Conservation (phyloP, 2,329 filamentous ascomycete genomes). For the Leptographium lundbergii region DNA sequence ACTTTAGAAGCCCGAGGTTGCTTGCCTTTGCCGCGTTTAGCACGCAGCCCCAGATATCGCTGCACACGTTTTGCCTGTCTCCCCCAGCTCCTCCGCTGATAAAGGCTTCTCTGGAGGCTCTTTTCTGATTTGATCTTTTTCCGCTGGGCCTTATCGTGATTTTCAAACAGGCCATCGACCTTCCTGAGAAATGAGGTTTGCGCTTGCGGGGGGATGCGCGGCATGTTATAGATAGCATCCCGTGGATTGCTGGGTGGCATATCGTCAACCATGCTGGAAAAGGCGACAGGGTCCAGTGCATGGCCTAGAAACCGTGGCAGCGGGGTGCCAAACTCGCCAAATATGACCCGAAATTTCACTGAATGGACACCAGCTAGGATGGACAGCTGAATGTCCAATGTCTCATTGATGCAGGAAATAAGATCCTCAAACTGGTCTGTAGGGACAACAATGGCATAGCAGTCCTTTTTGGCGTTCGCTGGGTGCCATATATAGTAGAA, state of each 20-base stretch:
- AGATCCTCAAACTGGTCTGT: slow-evolving; percentile 52
- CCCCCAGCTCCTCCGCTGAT: slow-evolving; percentile 37
- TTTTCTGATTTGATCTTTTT: slow-evolving; percentile 30
- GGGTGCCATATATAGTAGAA: slow-evolving; percentile 57
- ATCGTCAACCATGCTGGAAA: slow-evolving; percentile 17
- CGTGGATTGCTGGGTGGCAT: background rate
- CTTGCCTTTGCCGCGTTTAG: slow-evolving; percentile 10
- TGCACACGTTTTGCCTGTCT: slow-evolving; percentile 51
- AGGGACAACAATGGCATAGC: slow-evolving; percentile 53
- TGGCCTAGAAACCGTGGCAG: slow-evolving; percentile 56
- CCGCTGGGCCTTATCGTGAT: background rate
- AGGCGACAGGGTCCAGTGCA: slow-evolving; percentile 29
- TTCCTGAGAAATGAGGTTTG: slow-evolving; percentile 1
- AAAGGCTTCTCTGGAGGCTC: slow-evolving; percentile 30
- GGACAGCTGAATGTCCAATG: slow-evolving; percentile 37
- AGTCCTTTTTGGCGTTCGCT: slow-evolving; percentile 25
- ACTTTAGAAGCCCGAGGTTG: background rate
- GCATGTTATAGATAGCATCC: background rate
- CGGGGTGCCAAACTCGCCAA: slow-evolving; percentile 46
- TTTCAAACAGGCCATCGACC: background rate
- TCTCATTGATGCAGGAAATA: slow-evolving; percentile 50
- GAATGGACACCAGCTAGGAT: slow-evolving; percentile 41
- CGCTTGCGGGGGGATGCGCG: background rate
- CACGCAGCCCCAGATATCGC: slow-evolving; percentile 57
- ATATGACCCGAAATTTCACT: slow-evolving; percentile 47